Evolutionary conservation across 202 grass and related monocot species (phyloP).

Genomic region (Dendrocalamus latiflorus): DNA sequence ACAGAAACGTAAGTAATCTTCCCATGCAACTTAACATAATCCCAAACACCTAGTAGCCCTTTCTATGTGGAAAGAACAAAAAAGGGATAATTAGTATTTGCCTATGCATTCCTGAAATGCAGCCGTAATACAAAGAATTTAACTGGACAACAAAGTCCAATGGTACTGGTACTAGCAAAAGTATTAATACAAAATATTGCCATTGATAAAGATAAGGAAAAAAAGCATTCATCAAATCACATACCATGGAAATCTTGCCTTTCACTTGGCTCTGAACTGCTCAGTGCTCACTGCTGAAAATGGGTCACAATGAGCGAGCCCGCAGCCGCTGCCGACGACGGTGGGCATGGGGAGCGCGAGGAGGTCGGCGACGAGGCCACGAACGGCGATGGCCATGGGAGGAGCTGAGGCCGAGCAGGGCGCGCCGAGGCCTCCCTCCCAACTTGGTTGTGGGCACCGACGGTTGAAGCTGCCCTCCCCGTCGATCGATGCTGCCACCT

Average conservation of each 20-base stretch:
- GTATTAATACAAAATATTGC: not conserved
- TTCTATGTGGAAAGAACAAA: conserved; percentile 46
- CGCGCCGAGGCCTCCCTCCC: too few relatives aligned
- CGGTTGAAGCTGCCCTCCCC: too few relatives aligned
- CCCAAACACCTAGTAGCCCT: conserved; percentile 86
- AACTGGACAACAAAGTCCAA: conserved; percentile 1
- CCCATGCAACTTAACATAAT: conserved; percentile 82
- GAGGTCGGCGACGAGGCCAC: too few relatives aligned
- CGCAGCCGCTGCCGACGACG: too few relatives aligned
- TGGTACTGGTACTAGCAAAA: not conserved
- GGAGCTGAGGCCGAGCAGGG: too few relatives aligned
- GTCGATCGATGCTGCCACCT: too few relatives aligned
- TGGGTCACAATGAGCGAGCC: too few relatives aligned
- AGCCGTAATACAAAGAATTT: not conserved
- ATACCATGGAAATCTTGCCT: conserved; percentile 70
- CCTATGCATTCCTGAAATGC: not conserved
- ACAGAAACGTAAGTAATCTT: conserved; percentile 77
- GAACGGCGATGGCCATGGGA: too few relatives aligned
- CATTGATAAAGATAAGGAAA: not conserved
- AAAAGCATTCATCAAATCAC: not conserved
- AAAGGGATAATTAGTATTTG: not conserved
- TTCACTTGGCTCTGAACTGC: conserved; percentile 65
- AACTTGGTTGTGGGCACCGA: too few relatives aligned
- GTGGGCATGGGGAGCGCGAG: too few relatives aligned
- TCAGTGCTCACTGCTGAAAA: too few relatives aligned